Conservation (phyloP, 2,329 filamentous ascomycete genomes). For the Sclerotinia subarctica region DNA sequence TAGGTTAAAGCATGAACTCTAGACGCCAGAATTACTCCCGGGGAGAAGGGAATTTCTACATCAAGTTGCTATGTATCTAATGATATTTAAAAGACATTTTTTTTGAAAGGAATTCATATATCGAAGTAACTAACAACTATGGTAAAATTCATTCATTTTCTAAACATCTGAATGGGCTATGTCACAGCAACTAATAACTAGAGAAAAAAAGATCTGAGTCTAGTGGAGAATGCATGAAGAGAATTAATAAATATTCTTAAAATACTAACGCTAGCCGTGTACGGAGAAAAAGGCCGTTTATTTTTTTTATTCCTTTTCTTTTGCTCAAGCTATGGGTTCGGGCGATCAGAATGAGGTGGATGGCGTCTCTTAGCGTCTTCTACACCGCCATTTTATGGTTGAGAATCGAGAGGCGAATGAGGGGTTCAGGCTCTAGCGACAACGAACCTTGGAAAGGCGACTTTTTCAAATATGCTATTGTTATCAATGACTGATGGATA, state of each 20-base stretch:
- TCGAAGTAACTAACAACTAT: background rate
- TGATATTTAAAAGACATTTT: background rate
- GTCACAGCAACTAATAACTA: background rate
- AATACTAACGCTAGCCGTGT: background rate
- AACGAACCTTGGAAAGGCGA: constrained; percentile 14
- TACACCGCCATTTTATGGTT: constrained; percentile 31
- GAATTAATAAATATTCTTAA: background rate
- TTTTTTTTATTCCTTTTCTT: constrained; percentile 23
- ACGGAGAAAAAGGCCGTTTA: constrained; percentile 17
- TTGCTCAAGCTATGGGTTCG: constrained; percentile 19
- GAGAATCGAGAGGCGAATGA: constrained; percentile 13
- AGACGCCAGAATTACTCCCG: constrained; percentile 6
- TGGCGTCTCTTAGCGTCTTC: constrained; percentile 28
- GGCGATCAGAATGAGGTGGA: constrained; percentile 19
- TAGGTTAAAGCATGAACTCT: constrained; percentile 16
- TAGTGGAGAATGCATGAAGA: background rate
- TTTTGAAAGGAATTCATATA: background rate
- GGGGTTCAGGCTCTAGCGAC: constrained; percentile 11
- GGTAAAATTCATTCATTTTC: background rate
- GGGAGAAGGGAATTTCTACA: background rate
- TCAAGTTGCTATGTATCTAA: background rate
- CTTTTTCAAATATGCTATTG: background rate
- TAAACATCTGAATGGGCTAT: background rate
- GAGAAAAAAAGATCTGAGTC: background rate
- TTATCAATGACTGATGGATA: constrained; percentile 13